These are phyloP conservation scores for Neoboletus subvelutipes DNA, from an alignment of 768 basidiomycete species.

Conservation along the genomic window DNA sequence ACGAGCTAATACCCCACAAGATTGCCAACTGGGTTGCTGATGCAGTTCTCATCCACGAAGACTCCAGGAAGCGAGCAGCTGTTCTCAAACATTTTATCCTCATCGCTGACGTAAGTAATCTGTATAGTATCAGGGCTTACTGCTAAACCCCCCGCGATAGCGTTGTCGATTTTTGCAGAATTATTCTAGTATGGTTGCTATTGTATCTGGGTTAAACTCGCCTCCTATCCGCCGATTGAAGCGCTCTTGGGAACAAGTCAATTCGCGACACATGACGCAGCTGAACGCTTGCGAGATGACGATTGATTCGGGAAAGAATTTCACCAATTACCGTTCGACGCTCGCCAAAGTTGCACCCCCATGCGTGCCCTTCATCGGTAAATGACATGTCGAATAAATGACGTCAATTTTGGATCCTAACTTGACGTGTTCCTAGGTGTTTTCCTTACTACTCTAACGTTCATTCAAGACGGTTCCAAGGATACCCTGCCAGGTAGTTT, in stretches of 20 bases:
- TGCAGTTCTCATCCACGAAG: conserved; percentile 74
- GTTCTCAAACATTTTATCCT: conserved; percentile 89
- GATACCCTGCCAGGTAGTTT: conserved; percentile 76
- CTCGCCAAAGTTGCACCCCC: conserved; percentile 85
- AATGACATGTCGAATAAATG: conserved; percentile 18
- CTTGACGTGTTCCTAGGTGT: conserved; percentile 57
- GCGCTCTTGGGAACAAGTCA: conserved; percentile 91
- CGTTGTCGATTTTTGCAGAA: conserved; percentile 88
- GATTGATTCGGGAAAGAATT: conserved; percentile 92
- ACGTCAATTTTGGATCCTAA: not conserved
- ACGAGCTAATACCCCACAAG: conserved; percentile 38
- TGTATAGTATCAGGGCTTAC: not conserved
- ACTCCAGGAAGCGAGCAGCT: conserved; percentile 76
- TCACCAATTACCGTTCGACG: conserved; percentile 84
- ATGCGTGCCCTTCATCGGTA: conserved; percentile 96
- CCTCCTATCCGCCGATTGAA: conserved; percentile 91
- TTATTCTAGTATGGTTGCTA: conserved; percentile 96
- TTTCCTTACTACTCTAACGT: conserved; percentile 94
- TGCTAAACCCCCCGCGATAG: conserved; percentile 41
- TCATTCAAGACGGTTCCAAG: conserved; percentile 95
- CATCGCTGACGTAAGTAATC: conserved; percentile 77
- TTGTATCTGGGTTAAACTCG: conserved; percentile 91
- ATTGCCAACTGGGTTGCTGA: conserved; percentile 94
- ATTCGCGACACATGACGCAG: conserved; percentile 66
- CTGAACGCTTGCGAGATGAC: conserved; percentile 84